Conservation (phyloP, 2,329 filamentous ascomycete species). For the Epichloe festucae region DNA sequence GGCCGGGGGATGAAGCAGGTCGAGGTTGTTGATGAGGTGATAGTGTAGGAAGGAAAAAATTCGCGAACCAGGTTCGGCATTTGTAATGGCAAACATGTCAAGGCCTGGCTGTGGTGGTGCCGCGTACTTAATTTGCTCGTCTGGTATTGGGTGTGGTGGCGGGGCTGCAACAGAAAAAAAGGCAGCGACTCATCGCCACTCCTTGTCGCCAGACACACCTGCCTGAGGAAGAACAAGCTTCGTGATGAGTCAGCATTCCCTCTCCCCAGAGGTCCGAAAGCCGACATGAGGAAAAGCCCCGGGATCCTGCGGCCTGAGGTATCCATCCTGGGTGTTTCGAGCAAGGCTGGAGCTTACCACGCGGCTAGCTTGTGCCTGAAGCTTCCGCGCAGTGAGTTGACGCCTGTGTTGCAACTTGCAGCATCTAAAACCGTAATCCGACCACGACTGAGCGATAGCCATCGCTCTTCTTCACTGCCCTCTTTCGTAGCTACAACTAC, state of each 20-base stretch:
- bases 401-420: constrained; percentile 5
- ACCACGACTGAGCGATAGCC: constrained; percentile 3
- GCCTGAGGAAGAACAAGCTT: too few species aligned
- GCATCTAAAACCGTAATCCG: background rate
- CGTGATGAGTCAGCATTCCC: constrained; percentile 1
- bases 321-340: background rate
- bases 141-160: background rate
- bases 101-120: background rate
- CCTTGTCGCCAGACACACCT: too few species aligned
- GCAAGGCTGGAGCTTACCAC: constrained; percentile 5
- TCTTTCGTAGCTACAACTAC: background rate
- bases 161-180: too few species aligned
- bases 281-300: too few species aligned
- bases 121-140: background rate
- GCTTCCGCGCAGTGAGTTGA: constrained; percentile 9
- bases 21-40: background rate
- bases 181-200: too few species aligned
- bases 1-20: background rate
- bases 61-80: background rate
- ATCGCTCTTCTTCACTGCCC: background rate
- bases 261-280: too few species aligned
- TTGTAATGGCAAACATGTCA: background rate
- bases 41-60: background rate
- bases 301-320: constrained; percentile 2
- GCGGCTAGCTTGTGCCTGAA: constrained; percentile 12